Evolutionary conservation across 2,329 filamentous ascomycete genomes (phyloP).

Genomic region (Botrytis paeoniae): DNA sequence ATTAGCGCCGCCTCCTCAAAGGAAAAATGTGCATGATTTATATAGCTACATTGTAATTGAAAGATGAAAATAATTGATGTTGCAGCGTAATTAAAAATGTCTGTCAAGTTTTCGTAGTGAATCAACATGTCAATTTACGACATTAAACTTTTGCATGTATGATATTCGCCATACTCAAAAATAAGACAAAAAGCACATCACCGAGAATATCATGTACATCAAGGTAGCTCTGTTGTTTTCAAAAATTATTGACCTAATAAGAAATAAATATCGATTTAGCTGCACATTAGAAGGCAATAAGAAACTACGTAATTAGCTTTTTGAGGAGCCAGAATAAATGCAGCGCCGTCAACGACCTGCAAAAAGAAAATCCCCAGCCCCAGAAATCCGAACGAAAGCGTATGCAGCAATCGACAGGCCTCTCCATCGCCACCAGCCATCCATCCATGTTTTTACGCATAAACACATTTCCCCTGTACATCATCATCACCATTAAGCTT

Average conservation of each 20-base stretch:
- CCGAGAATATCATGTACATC: not conserved
- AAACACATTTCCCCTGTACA: constrained; percentile 21
- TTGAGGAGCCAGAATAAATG: constrained; percentile 35
- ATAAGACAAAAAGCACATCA: not conserved
- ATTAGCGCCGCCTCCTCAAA: constrained; percentile 6
- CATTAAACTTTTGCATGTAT: not conserved
- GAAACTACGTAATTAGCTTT: constrained; percentile 38
- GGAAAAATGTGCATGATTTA: not conserved
- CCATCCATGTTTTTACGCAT: constrained; percentile 23
- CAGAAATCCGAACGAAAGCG: constrained; percentile 29
- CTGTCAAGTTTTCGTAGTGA: not conserved
- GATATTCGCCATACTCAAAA: not conserved
- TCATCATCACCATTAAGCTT: constrained; percentile 28
- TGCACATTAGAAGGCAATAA: constrained; percentile 40
- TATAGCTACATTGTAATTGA: not conserved
- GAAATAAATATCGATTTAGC: constrained; percentile 34
- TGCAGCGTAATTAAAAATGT: not conserved
- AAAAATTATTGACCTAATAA: constrained; percentile 20
- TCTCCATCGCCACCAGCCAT: constrained; percentile 23
- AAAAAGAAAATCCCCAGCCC: constrained; percentile 35
- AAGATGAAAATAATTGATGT: not conserved
- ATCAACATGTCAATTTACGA: not conserved
- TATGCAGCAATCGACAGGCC: constrained; percentile 26
- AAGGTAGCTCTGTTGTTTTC: constrained; percentile 1
- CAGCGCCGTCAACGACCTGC: constrained; percentile 38